phyloP scores from a whole-genome alignment of 169 alveolate genomes.

The Eimeria brunetti region DNA sequence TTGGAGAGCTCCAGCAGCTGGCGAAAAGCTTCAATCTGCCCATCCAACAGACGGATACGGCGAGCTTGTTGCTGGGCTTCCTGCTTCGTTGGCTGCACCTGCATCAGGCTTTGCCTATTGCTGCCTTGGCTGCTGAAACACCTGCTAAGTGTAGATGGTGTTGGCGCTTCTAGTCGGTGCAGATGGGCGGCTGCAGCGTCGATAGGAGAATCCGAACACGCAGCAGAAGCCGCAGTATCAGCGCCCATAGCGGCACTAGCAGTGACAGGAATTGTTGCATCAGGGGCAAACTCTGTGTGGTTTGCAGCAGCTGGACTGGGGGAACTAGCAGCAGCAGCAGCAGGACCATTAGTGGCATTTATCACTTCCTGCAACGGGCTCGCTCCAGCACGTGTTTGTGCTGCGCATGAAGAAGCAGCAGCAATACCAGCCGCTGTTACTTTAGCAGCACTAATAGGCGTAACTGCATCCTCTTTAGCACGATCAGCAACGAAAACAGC shows the following conservation, averaged over 20 bases:
- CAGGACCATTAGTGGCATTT: not conserved
- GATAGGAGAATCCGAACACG: not conserved
- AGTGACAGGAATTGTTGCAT: not conserved
- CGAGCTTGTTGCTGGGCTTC: constrained; percentile 1
- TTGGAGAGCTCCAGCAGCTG: constrained; percentile 38
- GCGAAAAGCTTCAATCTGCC: constrained; percentile 39
- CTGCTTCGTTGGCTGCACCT: not conserved
- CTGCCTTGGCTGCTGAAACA: not conserved
- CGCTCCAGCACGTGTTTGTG: not conserved
- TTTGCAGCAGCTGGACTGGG: not conserved
- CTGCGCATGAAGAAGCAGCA: not conserved
- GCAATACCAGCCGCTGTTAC: not conserved
- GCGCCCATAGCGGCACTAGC: constrained; percentile 1
- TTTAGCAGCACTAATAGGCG: not conserved
- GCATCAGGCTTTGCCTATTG: not conserved
- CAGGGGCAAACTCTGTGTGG: not conserved
- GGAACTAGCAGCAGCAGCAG: constrained; percentile 12
- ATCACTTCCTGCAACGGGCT: not conserved
- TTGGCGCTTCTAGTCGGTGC: not conserved
- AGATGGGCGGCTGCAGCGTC: not conserved
- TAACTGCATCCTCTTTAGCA: not conserved
- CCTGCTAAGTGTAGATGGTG: not conserved
- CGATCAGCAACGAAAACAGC: not conserved
- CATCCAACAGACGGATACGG: constrained; percentile 21
- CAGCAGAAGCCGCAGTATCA: not conserved